A percentile compares a stretch with the other conserved stretches of the same genome.
phyloP scores from a whole-genome alignment of 2,329 filamentous ascomycete species.

The Fusarium succisae region DNA sequence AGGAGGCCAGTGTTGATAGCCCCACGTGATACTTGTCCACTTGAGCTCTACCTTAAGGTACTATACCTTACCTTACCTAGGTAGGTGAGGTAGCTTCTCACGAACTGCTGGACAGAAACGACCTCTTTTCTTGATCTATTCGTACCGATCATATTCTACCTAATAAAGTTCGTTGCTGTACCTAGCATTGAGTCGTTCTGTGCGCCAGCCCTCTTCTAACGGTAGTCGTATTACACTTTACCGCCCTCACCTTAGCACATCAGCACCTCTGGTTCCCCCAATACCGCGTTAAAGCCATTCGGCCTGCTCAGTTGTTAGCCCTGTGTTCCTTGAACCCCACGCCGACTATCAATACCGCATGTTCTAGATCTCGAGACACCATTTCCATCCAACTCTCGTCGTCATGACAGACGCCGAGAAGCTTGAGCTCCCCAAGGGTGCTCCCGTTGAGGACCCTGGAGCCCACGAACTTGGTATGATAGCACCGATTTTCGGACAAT shows the following conservation, averaged over 20 bases:
- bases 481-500: background rate
- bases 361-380: slow-evolving; percentile 16
- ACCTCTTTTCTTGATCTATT: slow-evolving; percentile 30
- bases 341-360: slow-evolving; percentile 35
- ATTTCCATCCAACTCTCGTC: slow-evolving; percentile 1
- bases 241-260: background rate
- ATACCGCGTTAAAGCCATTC: slow-evolving; percentile 2
- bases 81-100: slow-evolving; percentile 7
- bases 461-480: slow-evolving; percentile 66
- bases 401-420: slow-evolving; percentile 45
- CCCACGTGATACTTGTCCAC: slow-evolving; percentile 42
- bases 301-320: slow-evolving; percentile 16
- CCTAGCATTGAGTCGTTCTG: background rate
- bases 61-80: no score
- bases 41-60: slow-evolving; percentile 2
- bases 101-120: slow-evolving; percentile 5
- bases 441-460: slow-evolving; percentile 61
- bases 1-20: background rate
- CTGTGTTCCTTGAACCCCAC: slow-evolving; percentile 28
- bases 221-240: slow-evolving; percentile 6
- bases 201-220: background rate
- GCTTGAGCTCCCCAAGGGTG: slow-evolving; percentile 47
- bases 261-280: background rate
- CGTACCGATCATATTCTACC: background rate
- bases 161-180: slow-evolving; percentile 7